Conservation (phyloP, 345 rosid genomes). For the Arabidopsis arenosa region DNA sequence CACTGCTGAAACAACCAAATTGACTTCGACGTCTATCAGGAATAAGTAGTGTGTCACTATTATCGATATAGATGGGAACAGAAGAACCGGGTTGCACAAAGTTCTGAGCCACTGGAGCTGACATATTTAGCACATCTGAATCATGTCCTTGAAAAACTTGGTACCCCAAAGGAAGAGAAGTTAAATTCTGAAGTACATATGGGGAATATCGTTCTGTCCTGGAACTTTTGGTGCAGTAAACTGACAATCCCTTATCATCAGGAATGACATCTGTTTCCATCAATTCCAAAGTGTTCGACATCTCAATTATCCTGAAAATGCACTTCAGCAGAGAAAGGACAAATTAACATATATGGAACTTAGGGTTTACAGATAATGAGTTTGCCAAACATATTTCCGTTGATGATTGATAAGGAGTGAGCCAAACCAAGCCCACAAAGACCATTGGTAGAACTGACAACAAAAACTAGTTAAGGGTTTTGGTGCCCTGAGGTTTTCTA, state of each 20-base stretch:
- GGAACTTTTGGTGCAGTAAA: slow-evolving; percentile 50
- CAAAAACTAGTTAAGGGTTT: slow-evolving; percentile 16
- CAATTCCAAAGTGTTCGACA: slow-evolving; percentile 68
- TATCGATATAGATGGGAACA: slow-evolving; percentile 70
- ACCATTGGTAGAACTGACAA: slow-evolving; percentile 2
- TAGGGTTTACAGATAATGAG: slow-evolving; percentile 5
- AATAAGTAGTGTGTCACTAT: slow-evolving; percentile 64
- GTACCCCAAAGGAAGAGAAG: slow-evolving; percentile 76
- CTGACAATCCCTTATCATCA: slow-evolving; percentile 49
- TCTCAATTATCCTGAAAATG: slow-evolving; percentile 74
- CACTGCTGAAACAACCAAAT: slow-evolving; percentile 66
- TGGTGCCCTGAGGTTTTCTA: not conserved
- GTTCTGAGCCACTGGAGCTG: slow-evolving; percentile 55
- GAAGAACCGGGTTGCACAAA: slow-evolving; percentile 73
- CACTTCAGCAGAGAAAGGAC: slow-evolving; percentile 53
- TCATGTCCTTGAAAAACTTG: slow-evolving; percentile 64
- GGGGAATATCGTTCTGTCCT: slow-evolving; percentile 76
- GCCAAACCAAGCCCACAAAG: not conserved
- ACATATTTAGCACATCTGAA: slow-evolving; percentile 51
- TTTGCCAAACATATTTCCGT: not conserved
- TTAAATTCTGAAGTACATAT: slow-evolving; percentile 86
- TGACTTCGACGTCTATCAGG: slow-evolving; percentile 57
- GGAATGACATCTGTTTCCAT: slow-evolving; percentile 48
- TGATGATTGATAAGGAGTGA: not conserved
- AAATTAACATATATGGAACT: slow-evolving; percentile 23